These are phyloP conservation scores for Suillus weaverae DNA, from an alignment of 768 basidiomycete species.

Conservation along the genomic window DNA sequence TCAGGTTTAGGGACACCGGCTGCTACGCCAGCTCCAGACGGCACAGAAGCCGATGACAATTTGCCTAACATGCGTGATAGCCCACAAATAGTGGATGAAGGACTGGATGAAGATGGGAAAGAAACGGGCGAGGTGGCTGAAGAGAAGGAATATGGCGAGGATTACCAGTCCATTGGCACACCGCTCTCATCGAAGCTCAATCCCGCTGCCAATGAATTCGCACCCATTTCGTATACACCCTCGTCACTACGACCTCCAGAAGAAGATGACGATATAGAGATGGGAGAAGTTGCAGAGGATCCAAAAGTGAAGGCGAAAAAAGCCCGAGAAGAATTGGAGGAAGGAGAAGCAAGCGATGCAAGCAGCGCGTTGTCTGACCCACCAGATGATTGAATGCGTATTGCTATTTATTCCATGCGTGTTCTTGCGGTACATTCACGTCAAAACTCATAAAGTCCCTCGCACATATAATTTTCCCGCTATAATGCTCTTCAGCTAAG, in stretches of 20 bases:
- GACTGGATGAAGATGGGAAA: slow-evolving; percentile 38
- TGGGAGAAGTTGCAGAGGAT: slow-evolving; percentile 87
- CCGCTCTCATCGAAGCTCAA: slow-evolving; percentile 31
- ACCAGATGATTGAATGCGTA: slow-evolving; percentile 50
- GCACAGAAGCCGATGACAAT: slow-evolving; percentile 22
- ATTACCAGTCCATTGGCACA: slow-evolving; percentile 32
- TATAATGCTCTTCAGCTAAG: slow-evolving; percentile 55
- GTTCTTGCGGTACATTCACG: slow-evolving; percentile 38
- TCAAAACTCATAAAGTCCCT: slow-evolving; percentile 75
- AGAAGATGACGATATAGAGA: slow-evolving; percentile 75
- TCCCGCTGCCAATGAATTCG: slow-evolving; percentile 33
- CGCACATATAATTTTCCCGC: slow-evolving; percentile 64
- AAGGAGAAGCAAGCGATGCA: slow-evolving; percentile 82
- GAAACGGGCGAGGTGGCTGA: slow-evolving; percentile 46
- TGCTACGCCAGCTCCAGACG: slow-evolving; percentile 52
- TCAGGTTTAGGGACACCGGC: slow-evolving; percentile 42
- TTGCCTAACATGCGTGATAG: slow-evolving; percentile 13
- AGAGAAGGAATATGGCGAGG: slow-evolving; percentile 38
- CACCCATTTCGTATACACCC: slow-evolving; percentile 32
- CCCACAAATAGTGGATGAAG: slow-evolving; percentile 17
- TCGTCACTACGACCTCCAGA: slow-evolving; percentile 25
- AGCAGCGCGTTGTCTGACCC: slow-evolving; percentile 79
- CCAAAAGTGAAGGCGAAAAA: slow-evolving; percentile 51
- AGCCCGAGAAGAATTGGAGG: slow-evolving; percentile 72
- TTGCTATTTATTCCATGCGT: slow-evolving; percentile 13